Percentiles rank a stretch among this genome's conserved stretches.
phyloP scores from a whole-genome alignment of 2,329 filamentous ascomycete genomes.

The Lachnellula suecica region DNA sequence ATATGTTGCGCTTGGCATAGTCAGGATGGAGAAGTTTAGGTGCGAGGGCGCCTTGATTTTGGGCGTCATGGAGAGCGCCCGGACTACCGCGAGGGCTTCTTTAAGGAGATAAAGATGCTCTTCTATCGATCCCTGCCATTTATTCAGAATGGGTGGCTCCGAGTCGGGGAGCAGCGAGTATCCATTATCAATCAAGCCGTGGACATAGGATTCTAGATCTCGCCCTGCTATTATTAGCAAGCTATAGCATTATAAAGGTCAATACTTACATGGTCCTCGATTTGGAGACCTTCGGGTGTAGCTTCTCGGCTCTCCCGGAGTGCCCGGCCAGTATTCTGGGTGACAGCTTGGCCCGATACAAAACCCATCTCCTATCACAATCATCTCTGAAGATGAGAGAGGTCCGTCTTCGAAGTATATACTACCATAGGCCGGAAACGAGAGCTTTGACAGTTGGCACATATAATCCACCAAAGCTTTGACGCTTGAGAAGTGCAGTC shows the following conservation, averaged over 20 bases:
- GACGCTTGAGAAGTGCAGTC: slow-evolving; percentile 28
- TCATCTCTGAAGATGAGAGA: slow-evolving; percentile 7
- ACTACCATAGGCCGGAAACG: slow-evolving; percentile 37
- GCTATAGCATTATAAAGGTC: too few species aligned
- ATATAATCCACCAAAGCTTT: slow-evolving; percentile 13
- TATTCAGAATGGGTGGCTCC: slow-evolving; percentile 18
- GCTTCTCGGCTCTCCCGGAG: slow-evolving; percentile 25
- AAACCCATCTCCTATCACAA: slow-evolving; percentile 20
- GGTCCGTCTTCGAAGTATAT: slow-evolving; percentile 30
- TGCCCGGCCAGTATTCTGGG: slow-evolving; percentile 28
- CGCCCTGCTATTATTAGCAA: too few species aligned
- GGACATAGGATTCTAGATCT: slow-evolving; percentile 33
- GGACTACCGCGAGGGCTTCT: slow-evolving; percentile 31
- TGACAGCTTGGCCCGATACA: slow-evolving; percentile 34
- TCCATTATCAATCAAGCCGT: slow-evolving; percentile 39
- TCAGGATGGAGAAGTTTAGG: slow-evolving; percentile 40
- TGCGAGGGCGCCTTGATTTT: slow-evolving; percentile 28
- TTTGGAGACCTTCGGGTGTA: slow-evolving; percentile 26
- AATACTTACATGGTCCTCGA: slow-evolving; percentile 37
- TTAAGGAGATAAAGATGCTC: slow-evolving; percentile 35
- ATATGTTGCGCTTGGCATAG: slow-evolving; percentile 42
- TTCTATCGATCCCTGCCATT: slow-evolving; percentile 36
- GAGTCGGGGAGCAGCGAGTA: slow-evolving; percentile 35
- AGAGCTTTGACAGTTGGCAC: slow-evolving; percentile 22
- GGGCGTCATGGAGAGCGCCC: slow-evolving; percentile 28